Evolutionary conservation across 75 land plant species (phyloP).

Genomic region (Picea sitchensis): DNA sequence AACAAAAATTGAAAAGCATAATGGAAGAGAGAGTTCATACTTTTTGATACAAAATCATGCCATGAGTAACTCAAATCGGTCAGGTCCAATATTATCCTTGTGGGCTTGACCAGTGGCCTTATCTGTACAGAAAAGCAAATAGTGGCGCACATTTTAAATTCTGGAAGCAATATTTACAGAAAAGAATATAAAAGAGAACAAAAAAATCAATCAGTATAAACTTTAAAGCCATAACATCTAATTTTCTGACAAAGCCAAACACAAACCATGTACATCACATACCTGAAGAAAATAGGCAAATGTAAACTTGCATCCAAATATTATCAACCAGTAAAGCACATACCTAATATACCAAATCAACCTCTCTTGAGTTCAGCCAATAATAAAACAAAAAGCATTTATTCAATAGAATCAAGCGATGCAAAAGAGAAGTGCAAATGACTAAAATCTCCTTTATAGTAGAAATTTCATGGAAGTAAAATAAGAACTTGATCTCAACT

Average conservation of each 20-base stretch:
- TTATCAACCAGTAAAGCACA: slow-evolving; percentile 78
- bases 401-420: background rate
- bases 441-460: background rate
- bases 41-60: slow-evolving; percentile 91
- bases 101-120: slow-evolving; percentile 72
- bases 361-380: background rate
- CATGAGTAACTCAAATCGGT: slow-evolving; percentile 57
- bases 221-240: background rate
- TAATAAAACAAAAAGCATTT: background rate
- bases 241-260: background rate
- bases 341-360: slow-evolving; percentile 51
- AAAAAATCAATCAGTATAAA: slow-evolving; percentile 3
- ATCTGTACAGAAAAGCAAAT: slow-evolving; percentile 46
- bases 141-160: background rate
- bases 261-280: slow-evolving; percentile 4
- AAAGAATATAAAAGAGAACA: background rate
- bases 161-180: background rate
- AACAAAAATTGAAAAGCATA: background rate
- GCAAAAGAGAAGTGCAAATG: no score
- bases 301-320: slow-evolving; percentile 73
- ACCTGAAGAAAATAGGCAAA: slow-evolving; percentile 96
- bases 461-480: background rate
- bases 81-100: slow-evolving; percentile 58
- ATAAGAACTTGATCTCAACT: background rate
- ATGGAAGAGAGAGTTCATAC: slow-evolving; percentile 32